Percentiles rank a stretch among this genome's conserved stretches.
These are phyloP conservation scores for Xerocomellus dryophilus DNA, from an alignment of 768 basidiomycete genomes.

Conservation along the genomic window DNA sequence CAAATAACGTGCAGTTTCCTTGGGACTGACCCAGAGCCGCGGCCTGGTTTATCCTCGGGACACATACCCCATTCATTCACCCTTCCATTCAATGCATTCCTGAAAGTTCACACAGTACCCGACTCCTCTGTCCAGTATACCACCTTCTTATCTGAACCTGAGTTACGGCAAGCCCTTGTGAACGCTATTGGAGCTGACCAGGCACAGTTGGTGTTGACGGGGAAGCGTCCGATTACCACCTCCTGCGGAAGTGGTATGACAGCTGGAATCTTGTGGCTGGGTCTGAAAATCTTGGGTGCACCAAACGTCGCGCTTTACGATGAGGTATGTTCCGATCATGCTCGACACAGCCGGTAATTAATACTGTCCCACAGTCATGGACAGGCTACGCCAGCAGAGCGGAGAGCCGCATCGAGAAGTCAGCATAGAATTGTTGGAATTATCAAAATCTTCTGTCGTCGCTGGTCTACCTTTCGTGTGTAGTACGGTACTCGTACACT, in stretches of 20 bases:
- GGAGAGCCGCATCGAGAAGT: slow-evolving; percentile 70
- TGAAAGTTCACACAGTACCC: slow-evolving; percentile 41
- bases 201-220: slow-evolving; percentile 55
- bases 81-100: slow-evolving; percentile 77
- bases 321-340: slow-evolving; percentile 58
- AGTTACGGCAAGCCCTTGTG: slow-evolving; percentile 59
- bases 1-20: slow-evolving; percentile 53
- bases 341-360: slow-evolving; percentile 13
- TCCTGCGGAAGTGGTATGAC: slow-evolving; percentile 98
- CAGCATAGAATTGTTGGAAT: slow-evolving; percentile 13
- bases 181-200: slow-evolving; percentile 59
- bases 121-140: slow-evolving; percentile 47
- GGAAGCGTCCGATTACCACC: slow-evolving; percentile 60
- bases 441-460: slow-evolving; percentile 4
- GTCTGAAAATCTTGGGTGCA: slow-evolving; percentile 69
- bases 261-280: slow-evolving; percentile 92
- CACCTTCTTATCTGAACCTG: slow-evolving; percentile 53
- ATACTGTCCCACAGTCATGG: slow-evolving; percentile 69
- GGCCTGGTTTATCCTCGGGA: slow-evolving; percentile 82
- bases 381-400: slow-evolving; percentile 83
- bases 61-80: slow-evolving; percentile 89
- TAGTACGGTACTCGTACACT: slow-evolving; percentile 18
- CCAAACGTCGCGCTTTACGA: slow-evolving; percentile 78
- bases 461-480: slow-evolving; percentile 4
- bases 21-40: slow-evolving; percentile 84